Base-by-base conservation (phyloP, 2,329 filamentous ascomycete genomes). In the Helotiales sp. region DNA sequence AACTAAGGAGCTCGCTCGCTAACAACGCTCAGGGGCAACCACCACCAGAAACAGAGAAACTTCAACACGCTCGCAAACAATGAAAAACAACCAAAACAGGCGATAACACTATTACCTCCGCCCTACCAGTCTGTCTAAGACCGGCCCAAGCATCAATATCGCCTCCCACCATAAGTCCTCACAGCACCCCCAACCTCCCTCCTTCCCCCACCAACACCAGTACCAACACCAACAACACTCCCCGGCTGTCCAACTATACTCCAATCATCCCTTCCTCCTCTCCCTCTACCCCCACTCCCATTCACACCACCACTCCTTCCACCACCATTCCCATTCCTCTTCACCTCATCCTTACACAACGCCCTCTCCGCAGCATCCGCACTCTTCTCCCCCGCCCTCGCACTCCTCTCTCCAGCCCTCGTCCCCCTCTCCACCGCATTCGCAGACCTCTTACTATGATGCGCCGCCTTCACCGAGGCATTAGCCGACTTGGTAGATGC, bases 191-290 rank as follows among this genome's bases (percentile, higher is more conserved):
- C 31, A 4, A 4, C 57, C n/a, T 31, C 55, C 10, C 42, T 44
- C 13, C 27, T 60, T 13, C 54, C 30, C 54, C 57, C 7, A 46
- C 47, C 15, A 10, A 8, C 1, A 22, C 55, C 12, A 54, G 57
- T 30, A 6, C 5, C 4, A 51, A 24, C 7, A 4, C 13, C 5
- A 19, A 9, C 31, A 9, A 34, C 15, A 34, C 31, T 34, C 31
- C n/a, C n/a, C n/a, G n/a, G n/a, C n/a, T n/a, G n/a, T n/a, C n/a
- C n/a, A n/a, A n/a, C n/a, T n/a, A n/a, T n/a, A n/a, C n/a, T n/a
- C n/a, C n/a, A n/a, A n/a, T n/a, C n/a, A n/a, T n/a, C n/a, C 31
- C 31, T 34, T 15, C 31, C 31, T 34, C 31, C 15, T 15, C 15
- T 15, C 31, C 31, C 15, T 34, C 31, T 15, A 9, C 31, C 15